A percentile compares a stretch with the other conserved stretches of the same genome.
Conservation (phyloP, 768 basidiomycete species). For the Serendipita sp. region DNA sequence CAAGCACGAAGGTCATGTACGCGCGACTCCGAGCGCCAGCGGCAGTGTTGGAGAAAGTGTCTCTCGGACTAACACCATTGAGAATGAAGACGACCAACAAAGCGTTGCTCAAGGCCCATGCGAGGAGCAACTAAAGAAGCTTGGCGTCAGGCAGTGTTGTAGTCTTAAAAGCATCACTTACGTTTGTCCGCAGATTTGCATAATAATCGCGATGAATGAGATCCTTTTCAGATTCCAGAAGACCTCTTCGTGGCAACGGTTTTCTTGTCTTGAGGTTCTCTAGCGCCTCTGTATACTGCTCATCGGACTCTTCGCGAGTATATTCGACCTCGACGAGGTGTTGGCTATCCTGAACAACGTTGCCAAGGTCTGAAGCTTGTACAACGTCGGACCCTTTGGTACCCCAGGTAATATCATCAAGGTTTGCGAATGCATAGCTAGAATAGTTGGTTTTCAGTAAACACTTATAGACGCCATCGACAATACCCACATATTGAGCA, state of each 20-base stretch:
- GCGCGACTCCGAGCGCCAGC: slow-evolving; percentile 38
- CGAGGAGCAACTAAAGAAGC: neutral
- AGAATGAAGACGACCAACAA: slow-evolving; percentile 55
- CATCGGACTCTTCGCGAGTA: slow-evolving; percentile 67
- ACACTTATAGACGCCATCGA: neutral
- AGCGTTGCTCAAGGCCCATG: slow-evolving; percentile 28
- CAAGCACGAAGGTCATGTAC: slow-evolving; percentile 67
- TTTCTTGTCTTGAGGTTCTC: slow-evolving; percentile 49
- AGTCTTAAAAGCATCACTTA: slow-evolving; percentile 10
- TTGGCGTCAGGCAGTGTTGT: slow-evolving; percentile 13
- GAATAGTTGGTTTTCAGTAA: neutral
- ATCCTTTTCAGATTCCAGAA: slow-evolving; percentile 45
- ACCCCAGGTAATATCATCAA: slow-evolving; percentile 83
- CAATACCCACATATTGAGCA: slow-evolving; percentile 50
- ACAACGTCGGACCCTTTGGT: slow-evolving; percentile 62
- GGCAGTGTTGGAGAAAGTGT: slow-evolving; percentile 40
- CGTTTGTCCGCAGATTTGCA: slow-evolving; percentile 73
- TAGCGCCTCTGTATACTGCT: slow-evolving; percentile 70
- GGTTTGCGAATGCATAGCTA: slow-evolving; percentile 73
- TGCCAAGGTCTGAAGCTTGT: slow-evolving; percentile 63
- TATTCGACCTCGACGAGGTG: slow-evolving; percentile 81
- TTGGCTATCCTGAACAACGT: slow-evolving; percentile 62
- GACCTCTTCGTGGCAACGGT: slow-evolving; percentile 20
- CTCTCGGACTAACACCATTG: slow-evolving; percentile 37
- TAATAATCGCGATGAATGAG: slow-evolving; percentile 72